Base-by-base conservation (phyloP, 768 basidiomycete genomes). In the Sutorius australiensis region DNA sequence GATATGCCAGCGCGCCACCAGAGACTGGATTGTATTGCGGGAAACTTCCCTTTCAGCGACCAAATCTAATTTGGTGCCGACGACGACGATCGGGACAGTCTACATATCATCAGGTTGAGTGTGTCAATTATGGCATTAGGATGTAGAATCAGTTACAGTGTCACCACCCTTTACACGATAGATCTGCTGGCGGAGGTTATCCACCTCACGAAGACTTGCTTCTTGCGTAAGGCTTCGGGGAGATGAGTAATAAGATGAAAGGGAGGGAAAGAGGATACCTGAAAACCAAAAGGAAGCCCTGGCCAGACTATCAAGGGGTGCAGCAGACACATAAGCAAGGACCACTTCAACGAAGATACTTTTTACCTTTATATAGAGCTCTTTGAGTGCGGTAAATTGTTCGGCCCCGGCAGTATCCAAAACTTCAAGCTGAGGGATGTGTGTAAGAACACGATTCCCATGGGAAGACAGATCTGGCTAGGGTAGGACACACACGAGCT, bases 391-490 rank as follows among this genome's bases (percentile, higher is more conserved):
- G 14, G 77, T 87, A 67, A 92, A 92, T 67, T 91, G 89, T 61
- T 91, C 89, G n/a, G 86, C 84, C 12, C 89, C 89, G 21, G 89
- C 89, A 11, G 89, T 91, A 66, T 92, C 89, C 51, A 90, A 68
- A 47, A 92, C 82, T 66, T 92, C 86, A 48, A 91, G 80, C 89
- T 91, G 61, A 28, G 32, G 17, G 45, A 41, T 19, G 48, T n/a
- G 32, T 13, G 31, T 66, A 31, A 67, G 57, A 47, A 48, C 56
- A 27, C 31, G 2, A 52, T 51, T 59, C 28, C 30, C 21, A 43
- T 36, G 30, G 48, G 19, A 50, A 21, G 44, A 41, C 36, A 38
- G 46, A 53, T 54, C 24, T 48, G 45, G 31, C 53, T 31, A 38
- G 40, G 30, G 42, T 24, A 50, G 19, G 58, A 55, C 47, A 66